A percentile compares a stretch with the other conserved stretches of the same genome.
These are phyloP conservation scores for Trichophyton rubrum DNA, from an alignment of 2,329 filamentous ascomycete species.

Conservation along the genomic window DNA sequence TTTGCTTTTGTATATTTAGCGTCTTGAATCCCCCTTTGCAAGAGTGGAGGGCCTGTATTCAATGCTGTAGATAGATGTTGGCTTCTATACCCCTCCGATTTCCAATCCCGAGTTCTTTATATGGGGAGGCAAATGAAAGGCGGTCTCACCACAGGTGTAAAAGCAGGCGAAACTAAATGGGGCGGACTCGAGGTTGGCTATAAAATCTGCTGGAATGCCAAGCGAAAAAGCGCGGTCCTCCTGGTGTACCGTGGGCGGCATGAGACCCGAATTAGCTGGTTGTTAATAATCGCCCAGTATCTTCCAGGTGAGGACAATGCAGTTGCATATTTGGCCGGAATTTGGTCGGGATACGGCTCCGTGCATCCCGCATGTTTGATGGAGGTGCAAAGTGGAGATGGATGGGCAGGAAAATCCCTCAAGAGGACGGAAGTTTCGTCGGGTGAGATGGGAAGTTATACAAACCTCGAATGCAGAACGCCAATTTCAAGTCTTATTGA, in stretches of 20 bases:
- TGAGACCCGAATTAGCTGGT: background rate
- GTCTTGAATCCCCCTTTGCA: background rate
- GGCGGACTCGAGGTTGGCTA: background rate
- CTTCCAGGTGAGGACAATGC: background rate
- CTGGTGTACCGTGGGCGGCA: background rate
- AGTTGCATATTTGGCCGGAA: constrained; percentile 2
- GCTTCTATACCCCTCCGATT: background rate
- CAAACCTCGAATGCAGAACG: background rate
- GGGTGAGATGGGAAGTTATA: background rate
- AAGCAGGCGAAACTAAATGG: background rate
- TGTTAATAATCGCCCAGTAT: background rate
- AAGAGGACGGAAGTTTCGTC: background rate
- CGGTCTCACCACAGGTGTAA: background rate
- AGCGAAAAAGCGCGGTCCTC: background rate
- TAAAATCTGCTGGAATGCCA: background rate
- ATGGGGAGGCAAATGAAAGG: no score
- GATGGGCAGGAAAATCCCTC: background rate
- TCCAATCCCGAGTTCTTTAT: no score
- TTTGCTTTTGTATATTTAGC: background rate
- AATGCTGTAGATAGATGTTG: background rate
- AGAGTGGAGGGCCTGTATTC: background rate
- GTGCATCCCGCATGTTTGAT: background rate
- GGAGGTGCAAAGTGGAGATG: background rate
- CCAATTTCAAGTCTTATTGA: background rate
- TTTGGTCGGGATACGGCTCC: constrained; percentile 3